Conservation (phyloP, 441 rosid genomes). For the Erodium chrysanthum region DNA sequence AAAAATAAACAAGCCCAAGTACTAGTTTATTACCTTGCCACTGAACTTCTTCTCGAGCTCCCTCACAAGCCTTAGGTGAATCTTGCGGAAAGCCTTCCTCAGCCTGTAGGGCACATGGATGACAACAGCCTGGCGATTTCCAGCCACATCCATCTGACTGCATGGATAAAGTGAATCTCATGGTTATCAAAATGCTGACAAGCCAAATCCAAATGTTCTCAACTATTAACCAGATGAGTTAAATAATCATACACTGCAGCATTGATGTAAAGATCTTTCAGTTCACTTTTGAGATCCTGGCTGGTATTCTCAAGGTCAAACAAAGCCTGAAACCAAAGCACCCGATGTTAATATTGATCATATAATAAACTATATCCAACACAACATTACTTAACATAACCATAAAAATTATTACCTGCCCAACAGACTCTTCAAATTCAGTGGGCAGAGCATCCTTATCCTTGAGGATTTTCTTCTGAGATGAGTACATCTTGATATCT, state of each 20-base stretch:
- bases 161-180: not conserved
- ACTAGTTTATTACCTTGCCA: conserved; percentile 46
- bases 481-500: conserved; percentile 48
- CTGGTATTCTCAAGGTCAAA: conserved; percentile 77
- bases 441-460: conserved; percentile 66
- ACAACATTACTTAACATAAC: not conserved
- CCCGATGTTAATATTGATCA: not conserved
- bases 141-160: conserved; percentile 71
- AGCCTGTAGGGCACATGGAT: conserved; percentile 70
- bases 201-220: not conserved
- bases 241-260: conserved; percentile 52
- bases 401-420: conserved; percentile 36
- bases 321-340: conserved; percentile 40
- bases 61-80: conserved; percentile 71
- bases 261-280: conserved; percentile 76
- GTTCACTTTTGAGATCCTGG: conserved; percentile 66
- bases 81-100: conserved; percentile 78
- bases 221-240: not conserved
- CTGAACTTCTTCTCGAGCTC: conserved; percentile 85
- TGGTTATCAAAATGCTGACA: not conserved
- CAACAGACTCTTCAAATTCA: conserved; percentile 64
- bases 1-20: not conserved
- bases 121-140: conserved; percentile 75
- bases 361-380: not conserved
- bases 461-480: conserved; percentile 67